These are phyloP conservation scores for Malbranchea zuffiana DNA, from an alignment of 2,329 filamentous ascomycete species.

Conservation along the genomic window DNA sequence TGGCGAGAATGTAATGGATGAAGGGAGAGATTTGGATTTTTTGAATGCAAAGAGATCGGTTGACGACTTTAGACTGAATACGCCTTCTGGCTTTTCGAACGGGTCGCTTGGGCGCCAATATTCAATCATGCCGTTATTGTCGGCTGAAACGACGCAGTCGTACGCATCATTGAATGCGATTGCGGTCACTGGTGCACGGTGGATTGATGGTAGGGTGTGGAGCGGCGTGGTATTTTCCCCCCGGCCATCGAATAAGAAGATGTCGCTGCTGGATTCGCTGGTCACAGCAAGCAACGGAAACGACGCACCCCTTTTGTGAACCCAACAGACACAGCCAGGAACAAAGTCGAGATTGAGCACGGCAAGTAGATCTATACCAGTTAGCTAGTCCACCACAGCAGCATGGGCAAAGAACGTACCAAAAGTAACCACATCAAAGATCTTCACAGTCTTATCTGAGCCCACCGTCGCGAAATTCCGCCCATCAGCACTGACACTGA, in stretches of 20 bases:
- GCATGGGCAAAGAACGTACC: conserved; percentile 32
- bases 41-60: conserved; percentile 97
- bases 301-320: conserved; percentile 79
- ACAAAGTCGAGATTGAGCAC: conserved; percentile 68
- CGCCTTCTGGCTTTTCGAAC: conserved; percentile 83
- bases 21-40: conserved; percentile 77
- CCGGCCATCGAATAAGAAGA: conserved; percentile 79
- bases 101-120: conserved; percentile 74
- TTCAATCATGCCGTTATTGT: conserved; percentile 86
- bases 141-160: conserved; percentile 82
- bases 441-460: conserved; percentile 37
- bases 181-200: conserved; percentile 66
- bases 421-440: conserved; percentile 66
- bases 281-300: conserved; percentile 77
- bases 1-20: conserved; percentile 73
- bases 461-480: conserved; percentile 88
- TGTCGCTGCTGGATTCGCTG: conserved; percentile 57
- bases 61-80: conserved; percentile 86
- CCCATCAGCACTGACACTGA: conserved; percentile 79
- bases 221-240: conserved; percentile 68
- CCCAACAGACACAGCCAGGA: conserved; percentile 79
- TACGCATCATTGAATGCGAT: conserved; percentile 84
- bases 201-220: conserved; percentile 67
- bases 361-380: conserved; percentile 55
- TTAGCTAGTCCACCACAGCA: too few relatives aligned